Evolutionary conservation across 352 stramenopile species (phyloP).

Genomic region (Phytophthora rubi): DNA sequence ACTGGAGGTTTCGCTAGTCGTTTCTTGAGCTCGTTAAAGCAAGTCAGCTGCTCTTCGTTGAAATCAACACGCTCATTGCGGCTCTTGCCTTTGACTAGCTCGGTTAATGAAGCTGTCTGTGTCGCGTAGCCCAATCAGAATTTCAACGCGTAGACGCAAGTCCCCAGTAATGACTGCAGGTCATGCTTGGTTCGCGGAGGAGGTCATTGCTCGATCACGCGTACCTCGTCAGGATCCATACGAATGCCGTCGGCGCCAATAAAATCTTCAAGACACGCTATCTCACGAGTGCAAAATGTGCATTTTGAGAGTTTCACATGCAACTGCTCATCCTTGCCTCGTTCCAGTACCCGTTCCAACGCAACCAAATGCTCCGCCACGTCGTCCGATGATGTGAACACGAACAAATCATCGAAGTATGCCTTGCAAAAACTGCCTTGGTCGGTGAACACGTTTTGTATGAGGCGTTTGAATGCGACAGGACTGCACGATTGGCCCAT

Average conservation of each 20-base stretch:
- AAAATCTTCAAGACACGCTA: conserved; percentile 5
- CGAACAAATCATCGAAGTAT: conserved; percentile 14
- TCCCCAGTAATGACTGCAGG: too few species aligned
- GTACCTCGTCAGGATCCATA: background rate
- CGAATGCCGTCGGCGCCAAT: conserved; percentile 1
- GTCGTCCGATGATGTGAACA: conserved; percentile 8
- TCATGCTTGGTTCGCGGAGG: background rate
- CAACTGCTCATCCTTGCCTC: conserved; percentile 1
- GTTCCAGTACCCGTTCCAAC: conserved; percentile 1
- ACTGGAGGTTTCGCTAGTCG: background rate
- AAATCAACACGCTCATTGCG: background rate
- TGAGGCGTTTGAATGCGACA: background rate
- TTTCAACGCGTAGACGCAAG: too few species aligned
- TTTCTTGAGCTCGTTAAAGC: background rate
- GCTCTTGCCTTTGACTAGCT: background rate
- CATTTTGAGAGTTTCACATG: conserved; percentile 10
- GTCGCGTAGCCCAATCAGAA: too few species aligned
- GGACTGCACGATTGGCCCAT: conserved; percentile 8
- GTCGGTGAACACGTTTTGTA: conserved; percentile 4
- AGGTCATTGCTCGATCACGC: conserved; percentile 1
- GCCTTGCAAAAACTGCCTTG: conserved; percentile 2
- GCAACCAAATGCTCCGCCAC: conserved; percentile 1
- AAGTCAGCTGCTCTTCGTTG: background rate
- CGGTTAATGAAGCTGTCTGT: background rate
- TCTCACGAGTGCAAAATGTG: conserved; percentile 5